Percentiles rank a stretch among this genome's conserved stretches.
Conservation (phyloP, 179 eudicot species). For the Heliamphora ciliata region DNA sequence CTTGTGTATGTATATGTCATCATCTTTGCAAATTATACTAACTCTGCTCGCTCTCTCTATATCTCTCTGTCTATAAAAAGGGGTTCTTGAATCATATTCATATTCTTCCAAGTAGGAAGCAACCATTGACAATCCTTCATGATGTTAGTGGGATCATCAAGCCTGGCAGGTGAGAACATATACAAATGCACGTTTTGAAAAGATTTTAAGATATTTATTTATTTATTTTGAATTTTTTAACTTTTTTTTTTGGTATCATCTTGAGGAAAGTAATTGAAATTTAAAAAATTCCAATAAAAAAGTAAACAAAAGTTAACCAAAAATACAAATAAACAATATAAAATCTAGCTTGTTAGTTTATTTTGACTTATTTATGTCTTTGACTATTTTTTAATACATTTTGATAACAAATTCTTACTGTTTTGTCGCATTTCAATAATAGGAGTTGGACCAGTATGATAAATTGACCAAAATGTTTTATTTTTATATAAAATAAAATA, state of each 20-base stretch:
- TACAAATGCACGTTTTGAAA: neutral
- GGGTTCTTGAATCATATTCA: slow-evolving; percentile 34
- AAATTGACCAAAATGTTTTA: too few species aligned
- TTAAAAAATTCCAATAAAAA: too few species aligned
- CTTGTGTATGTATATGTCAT: neutral
- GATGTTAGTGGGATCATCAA: slow-evolving; percentile 45
- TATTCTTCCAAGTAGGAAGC: slow-evolving; percentile 31
- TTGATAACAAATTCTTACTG: too few species aligned
- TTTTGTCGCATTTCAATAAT: too few species aligned
- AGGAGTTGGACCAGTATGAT: too few species aligned
- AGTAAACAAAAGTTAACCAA: too few species aligned
- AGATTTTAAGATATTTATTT: neutral
- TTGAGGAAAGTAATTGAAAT: too few species aligned
- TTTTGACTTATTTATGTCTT: too few species aligned
- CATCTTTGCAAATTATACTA: neutral
- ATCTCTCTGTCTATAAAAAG: slow-evolving; percentile 20
- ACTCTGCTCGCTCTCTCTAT: neutral
- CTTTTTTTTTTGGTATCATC: neutral
- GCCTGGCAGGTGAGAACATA: slow-evolving; percentile 35
- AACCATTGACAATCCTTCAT: slow-evolving; percentile 30
- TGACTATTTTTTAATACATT: too few species aligned
- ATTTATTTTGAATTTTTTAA: neutral
- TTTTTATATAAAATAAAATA: too few species aligned
- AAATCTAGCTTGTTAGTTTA: too few species aligned
- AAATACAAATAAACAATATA: too few species aligned